phyloP scores from a whole-genome alignment of 2,329 filamentous ascomycete species.

The Pleochaeta shiraiana region DNA sequence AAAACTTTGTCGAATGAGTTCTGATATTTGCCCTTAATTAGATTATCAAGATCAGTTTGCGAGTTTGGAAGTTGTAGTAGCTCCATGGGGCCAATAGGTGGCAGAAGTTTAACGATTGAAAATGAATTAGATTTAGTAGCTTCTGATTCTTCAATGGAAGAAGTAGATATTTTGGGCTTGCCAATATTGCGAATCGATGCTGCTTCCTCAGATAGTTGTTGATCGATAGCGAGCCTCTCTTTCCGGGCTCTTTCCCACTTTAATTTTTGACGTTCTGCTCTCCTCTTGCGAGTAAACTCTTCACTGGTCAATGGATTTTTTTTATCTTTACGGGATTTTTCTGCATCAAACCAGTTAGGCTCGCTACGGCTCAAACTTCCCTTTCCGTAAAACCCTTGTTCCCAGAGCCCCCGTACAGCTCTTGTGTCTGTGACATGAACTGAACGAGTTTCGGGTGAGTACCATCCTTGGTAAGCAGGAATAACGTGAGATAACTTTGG shows the following conservation, averaged over 20 bases:
- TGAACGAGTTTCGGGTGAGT: conserved; percentile 62
- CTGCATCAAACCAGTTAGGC: conserved; percentile 73
- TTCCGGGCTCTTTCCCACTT: conserved; percentile 85
- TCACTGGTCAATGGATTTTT: conserved; percentile 53
- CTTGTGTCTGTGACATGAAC: conserved; percentile 61
- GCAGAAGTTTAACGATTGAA: neutral
- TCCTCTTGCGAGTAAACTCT: conserved; percentile 51
- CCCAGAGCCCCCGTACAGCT: conserved; percentile 69
- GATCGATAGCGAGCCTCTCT: conserved; percentile 65
- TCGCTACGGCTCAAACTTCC: conserved; percentile 85
- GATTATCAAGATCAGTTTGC: neutral
- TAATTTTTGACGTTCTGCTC: conserved; percentile 60
- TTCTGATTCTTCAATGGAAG: neutral
- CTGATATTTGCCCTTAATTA: neutral
- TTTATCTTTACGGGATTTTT: conserved; percentile 48
- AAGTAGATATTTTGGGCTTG: neutral
- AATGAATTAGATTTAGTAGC: neutral
- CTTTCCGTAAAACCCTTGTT: conserved; percentile 95
- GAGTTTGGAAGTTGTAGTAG: conserved; percentile 32
- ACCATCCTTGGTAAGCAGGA: conserved; percentile 47
- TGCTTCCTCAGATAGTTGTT: conserved; percentile 36
- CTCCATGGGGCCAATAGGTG: conserved; percentile 19
- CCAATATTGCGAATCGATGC: conserved; percentile 3
- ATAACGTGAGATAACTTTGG: conserved; percentile 42
- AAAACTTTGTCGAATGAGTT: too few relatives aligned